Conservation (phyloP, 179 eudicot species). For the Actinidia chinensis region DNA sequence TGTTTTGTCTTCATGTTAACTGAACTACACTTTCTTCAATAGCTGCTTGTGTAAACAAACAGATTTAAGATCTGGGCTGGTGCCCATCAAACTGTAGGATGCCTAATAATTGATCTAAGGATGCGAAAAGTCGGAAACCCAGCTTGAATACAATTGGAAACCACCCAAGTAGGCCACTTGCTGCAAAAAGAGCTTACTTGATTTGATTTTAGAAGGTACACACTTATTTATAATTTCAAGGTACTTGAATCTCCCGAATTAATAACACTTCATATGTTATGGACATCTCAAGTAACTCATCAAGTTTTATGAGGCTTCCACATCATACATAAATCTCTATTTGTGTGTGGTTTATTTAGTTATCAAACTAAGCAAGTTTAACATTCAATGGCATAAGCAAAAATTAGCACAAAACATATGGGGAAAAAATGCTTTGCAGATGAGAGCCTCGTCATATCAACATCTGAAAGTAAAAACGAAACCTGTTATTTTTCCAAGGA, state of each 20-base stretch:
- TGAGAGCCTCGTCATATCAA: too few species aligned
- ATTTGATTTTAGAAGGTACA: neutral
- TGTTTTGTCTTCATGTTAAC: too few species aligned
- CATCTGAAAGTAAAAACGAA: neutral
- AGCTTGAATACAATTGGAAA: neutral
- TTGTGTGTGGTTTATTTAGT: too few species aligned
- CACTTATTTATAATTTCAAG: neutral
- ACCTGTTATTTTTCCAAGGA: slow-evolving; percentile 91
- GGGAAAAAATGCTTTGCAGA: too few species aligned
- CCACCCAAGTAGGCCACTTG: neutral
- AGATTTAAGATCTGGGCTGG: neutral
- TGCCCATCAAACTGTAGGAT: neutral
- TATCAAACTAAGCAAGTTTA: too few species aligned
- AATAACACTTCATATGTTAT: neutral
- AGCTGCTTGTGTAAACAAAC: neutral
- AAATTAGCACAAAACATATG: too few species aligned
- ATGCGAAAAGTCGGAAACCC: neutral
- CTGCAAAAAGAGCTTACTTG: neutral
- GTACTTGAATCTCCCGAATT: neutral
- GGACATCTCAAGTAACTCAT: slow-evolving; percentile 3
- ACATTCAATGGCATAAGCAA: too few species aligned
- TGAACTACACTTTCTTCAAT: neutral
- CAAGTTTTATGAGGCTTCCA: neutral
- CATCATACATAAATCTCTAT: too few species aligned
- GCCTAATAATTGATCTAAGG: neutral